Conservation (phyloP, 2,329 filamentous ascomycete genomes). For the Hymenoscyphus salicellus region DNA sequence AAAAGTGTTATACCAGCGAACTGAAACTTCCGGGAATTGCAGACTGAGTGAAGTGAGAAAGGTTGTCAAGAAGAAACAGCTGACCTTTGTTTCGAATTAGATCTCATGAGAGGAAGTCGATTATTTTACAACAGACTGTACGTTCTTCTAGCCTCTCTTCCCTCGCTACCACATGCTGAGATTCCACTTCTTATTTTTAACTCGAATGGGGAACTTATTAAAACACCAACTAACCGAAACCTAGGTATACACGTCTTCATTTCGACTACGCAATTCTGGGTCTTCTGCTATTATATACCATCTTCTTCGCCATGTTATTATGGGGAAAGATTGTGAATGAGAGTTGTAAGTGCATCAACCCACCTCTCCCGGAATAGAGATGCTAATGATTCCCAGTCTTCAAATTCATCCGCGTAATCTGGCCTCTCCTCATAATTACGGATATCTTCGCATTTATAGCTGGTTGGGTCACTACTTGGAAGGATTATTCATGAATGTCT, state of each 20-base stretch:
- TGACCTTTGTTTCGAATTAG: not conserved
- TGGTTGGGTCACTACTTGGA: conserved; percentile 4
- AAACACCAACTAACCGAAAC: not conserved
- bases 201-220: too few species aligned
- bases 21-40: too few species aligned
- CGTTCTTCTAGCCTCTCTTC: not conserved
- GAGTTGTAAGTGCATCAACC: not conserved
- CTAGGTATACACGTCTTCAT: not conserved
- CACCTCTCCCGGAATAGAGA: not conserved
- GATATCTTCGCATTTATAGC: conserved; percentile 2
- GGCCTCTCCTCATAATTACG: not conserved
- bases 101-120: conserved; percentile 9
- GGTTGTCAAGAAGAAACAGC: not conserved
- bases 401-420: conserved; percentile 1
- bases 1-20: too few species aligned
- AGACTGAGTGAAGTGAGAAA: too few species aligned
- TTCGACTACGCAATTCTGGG: conserved; percentile 9
- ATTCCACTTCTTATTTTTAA: not conserved
- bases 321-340: conserved; percentile 1
- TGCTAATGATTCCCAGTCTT: not conserved
- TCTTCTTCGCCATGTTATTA: conserved; percentile 2
- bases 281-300: not conserved
- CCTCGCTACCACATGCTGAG: not conserved
- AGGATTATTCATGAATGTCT: conserved; percentile 7
- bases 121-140: conserved; percentile 9